Evolutionary conservation across 2,329 filamentous ascomycete species (phyloP).

Genomic region (Coniella vitis): DNA sequence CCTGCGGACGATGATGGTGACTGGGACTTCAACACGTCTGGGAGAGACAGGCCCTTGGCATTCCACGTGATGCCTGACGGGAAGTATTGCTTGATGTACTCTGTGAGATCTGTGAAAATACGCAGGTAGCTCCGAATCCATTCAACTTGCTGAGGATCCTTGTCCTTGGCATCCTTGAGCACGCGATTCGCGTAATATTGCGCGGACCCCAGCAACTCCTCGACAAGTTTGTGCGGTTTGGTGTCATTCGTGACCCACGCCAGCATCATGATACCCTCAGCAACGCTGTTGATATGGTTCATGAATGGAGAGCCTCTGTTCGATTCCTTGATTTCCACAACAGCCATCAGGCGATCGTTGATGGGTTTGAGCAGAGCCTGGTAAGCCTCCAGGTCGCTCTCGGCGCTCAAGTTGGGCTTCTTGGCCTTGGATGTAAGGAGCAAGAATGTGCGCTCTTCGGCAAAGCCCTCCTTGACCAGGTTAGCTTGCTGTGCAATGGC

Average conservation of each 20-base stretch:
- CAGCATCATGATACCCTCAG: slow-evolving; percentile 82
- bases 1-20: slow-evolving; percentile 45
- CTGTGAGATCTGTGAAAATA: slow-evolving; percentile 75
- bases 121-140: slow-evolving; percentile 93
- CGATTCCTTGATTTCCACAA: slow-evolving; percentile 72
- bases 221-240: slow-evolving; percentile 79
- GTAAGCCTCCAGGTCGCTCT: slow-evolving; percentile 54
- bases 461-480: slow-evolving; percentile 59
- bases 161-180: slow-evolving; percentile 80
- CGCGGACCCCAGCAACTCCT: slow-evolving; percentile 73
- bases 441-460: slow-evolving; percentile 80
- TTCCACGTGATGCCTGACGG: slow-evolving; percentile 82
- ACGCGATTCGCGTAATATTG: slow-evolving; percentile 95
- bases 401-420: slow-evolving; percentile 65
- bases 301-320: slow-evolving; percentile 71
- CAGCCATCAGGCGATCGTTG: slow-evolving; percentile 72
- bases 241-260: slow-evolving; percentile 84
- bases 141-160: slow-evolving; percentile 71
- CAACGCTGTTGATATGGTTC: slow-evolving; percentile 78
- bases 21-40: slow-evolving; percentile 58
- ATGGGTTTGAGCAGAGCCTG: slow-evolving; percentile 80
- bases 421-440: slow-evolving; percentile 84
- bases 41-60: slow-evolving; percentile 62
- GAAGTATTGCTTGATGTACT: slow-evolving; percentile 81
- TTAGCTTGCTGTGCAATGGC: slow-evolving; percentile 69